Base-by-base conservation (phyloP, 179 eudicot genomes). In the Spergularia azorica region DNA sequence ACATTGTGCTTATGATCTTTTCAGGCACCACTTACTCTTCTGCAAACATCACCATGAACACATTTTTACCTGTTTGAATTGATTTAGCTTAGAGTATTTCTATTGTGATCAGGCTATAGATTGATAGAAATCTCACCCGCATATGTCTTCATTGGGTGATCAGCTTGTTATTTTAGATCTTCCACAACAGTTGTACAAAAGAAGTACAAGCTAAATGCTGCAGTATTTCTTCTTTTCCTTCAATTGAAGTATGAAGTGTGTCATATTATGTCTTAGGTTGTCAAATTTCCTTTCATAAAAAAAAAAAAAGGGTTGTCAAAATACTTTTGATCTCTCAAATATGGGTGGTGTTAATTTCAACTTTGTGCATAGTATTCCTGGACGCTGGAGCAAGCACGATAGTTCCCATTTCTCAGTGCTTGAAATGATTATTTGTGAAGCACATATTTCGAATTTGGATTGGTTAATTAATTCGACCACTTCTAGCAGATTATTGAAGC, bases 401-500 rank as follows among this genome's bases (percentile, higher is more conserved):
- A 15, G 70, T 51, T 77, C 6, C 14, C 16, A 54, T 63, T 62
- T 58, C 64, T 66, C 59, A 20, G 26, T 56, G 21, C 20, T 79
- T 52, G 43, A 8, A 48, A 14, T 26, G 18, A 8, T 17, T 54
- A 15, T 55, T 63, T 63, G 36, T 32, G 12, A 63, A 36, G 17
- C 46, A 36, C 5, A n/a, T 10, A 12, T 4, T 51, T 69, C 5
- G 21, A 69, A 18, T 61, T 38, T 72, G 2, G 51, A 6, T 50
- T 10, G 46, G 68, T 6, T 38, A 46, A 59, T 12, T 48, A 7
- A 68, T 57, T 55, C 62, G 18, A 56, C 60, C 61, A 41, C 17
- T n/a, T 76, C 62, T 51, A 78, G 54, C 90, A 95, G 98, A 81
- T 77, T 58, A 75, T 72, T 52, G 91, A 89, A 79, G 90, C 84